Conservation (phyloP, 352 stramenopile genomes). For the Globisporangium nagaii region DNA sequence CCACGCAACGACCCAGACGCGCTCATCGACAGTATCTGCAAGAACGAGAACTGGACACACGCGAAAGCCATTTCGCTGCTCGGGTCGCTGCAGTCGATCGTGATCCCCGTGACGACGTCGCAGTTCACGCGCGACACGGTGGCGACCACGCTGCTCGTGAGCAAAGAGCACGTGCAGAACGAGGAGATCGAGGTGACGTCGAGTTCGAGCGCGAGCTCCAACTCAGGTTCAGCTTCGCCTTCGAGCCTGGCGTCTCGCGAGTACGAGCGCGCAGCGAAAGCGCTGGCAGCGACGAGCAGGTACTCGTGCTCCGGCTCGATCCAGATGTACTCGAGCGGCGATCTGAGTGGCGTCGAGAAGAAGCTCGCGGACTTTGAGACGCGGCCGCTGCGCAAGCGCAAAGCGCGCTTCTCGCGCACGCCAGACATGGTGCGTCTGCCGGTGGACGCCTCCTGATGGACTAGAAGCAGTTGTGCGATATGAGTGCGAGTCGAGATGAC, state of each 20-base stretch:
- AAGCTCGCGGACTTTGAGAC: slow-evolving; percentile 4
- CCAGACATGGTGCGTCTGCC: slow-evolving; percentile 9
- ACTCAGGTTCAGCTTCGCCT: neutral
- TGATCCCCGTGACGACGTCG: slow-evolving; percentile 12
- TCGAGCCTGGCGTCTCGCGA: neutral
- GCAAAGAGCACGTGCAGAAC: neutral
- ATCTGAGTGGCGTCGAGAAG: slow-evolving; percentile 4
- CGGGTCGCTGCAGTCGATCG: slow-evolving; percentile 1
- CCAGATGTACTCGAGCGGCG: slow-evolving; percentile 17
- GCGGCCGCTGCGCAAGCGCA: slow-evolving; percentile 3
- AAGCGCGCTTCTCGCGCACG: slow-evolving; percentile 4
- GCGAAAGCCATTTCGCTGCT: slow-evolving; percentile 7
- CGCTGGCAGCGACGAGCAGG: slow-evolving; percentile 1
- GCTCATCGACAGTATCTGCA: slow-evolving; percentile 12
- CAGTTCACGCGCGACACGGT: slow-evolving; percentile 19
- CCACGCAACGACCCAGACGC: neutral
- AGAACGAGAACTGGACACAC: slow-evolving; percentile 12
- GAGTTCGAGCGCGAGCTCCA: neutral
- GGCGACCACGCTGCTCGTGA: slow-evolving; percentile 11
- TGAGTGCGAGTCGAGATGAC: too few species aligned
- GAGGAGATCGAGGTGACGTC: slow-evolving; percentile 1
- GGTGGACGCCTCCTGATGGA: too few species aligned
- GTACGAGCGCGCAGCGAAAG: neutral
- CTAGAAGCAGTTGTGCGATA: too few species aligned
- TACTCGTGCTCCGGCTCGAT: slow-evolving; percentile 14